phyloP scores from a whole-genome alignment of 192 early-diverging fungal species.

The Backusella mclennaniae region DNA sequence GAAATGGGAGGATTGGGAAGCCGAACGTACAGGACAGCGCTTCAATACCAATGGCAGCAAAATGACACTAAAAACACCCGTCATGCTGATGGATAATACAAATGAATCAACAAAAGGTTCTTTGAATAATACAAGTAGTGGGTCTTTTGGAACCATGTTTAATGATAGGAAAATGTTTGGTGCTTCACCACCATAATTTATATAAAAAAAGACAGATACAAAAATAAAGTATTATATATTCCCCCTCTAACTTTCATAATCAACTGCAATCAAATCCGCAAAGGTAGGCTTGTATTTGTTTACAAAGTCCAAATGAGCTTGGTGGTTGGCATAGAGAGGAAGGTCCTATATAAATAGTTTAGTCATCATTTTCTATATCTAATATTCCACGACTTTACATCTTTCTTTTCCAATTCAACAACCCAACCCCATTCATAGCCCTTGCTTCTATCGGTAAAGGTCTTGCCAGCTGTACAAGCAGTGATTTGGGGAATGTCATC shows the following conservation, averaged over 20 bases:
- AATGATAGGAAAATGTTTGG: slow-evolving; percentile 36
- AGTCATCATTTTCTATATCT: too few species aligned
- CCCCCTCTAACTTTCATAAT: slow-evolving; percentile 24
- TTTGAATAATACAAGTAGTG: slow-evolving; percentile 7
- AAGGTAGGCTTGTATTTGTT: slow-evolving; percentile 14
- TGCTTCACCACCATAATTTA: slow-evolving; percentile 18
- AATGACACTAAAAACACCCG: slow-evolving; percentile 23
- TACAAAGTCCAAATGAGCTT: slow-evolving; percentile 23
- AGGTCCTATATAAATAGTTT: slow-evolving; percentile 11
- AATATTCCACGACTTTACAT: neutral
- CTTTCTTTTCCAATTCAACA: slow-evolving; percentile 31
- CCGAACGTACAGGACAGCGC: slow-evolving; percentile 50
- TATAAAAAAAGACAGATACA: too few species aligned
- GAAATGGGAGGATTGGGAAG: slow-evolving; percentile 61
- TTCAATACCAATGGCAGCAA: slow-evolving; percentile 12
- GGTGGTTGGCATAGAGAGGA: slow-evolving; percentile 21
- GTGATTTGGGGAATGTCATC: slow-evolving; percentile 30
- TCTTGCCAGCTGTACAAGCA: slow-evolving; percentile 26
- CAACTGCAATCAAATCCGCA: slow-evolving; percentile 29
- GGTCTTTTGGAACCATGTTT: slow-evolving; percentile 22
- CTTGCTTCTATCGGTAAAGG: slow-evolving; percentile 30
- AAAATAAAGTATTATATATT: neutral
- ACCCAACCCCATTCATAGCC: slow-evolving; percentile 37
- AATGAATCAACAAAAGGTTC: neutral
- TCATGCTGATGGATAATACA: neutral